These are phyloP conservation scores for Hericium rajendrae DNA, from an alignment of 768 basidiomycete genomes.

Conservation along the genomic window DNA sequence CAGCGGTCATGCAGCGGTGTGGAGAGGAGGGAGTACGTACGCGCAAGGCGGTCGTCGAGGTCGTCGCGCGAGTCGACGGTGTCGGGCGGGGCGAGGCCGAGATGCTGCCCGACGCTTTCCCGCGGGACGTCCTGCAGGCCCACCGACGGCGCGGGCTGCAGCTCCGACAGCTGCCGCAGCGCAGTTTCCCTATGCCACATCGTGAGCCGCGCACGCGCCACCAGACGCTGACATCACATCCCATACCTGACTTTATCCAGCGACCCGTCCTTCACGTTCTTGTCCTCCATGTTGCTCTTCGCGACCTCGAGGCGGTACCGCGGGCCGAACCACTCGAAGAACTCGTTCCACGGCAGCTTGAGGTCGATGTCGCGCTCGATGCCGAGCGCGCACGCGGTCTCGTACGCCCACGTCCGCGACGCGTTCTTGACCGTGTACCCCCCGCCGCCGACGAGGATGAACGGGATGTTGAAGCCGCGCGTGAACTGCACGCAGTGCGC, in stretches of 20 bases:
- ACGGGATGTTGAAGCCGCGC: constrained; percentile 70
- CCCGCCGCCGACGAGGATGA: constrained; percentile 89
- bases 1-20: no score
- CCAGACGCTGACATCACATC: neutral
- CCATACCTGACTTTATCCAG: constrained; percentile 66
- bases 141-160: constrained; percentile 75
- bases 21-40: constrained; percentile 42
- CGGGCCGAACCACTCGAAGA: constrained; percentile 97
- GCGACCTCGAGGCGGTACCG: constrained; percentile 88
- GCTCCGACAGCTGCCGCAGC: constrained; percentile 44
- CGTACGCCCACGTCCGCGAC: constrained; percentile 90
- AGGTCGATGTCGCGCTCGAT: constrained; percentile 68
- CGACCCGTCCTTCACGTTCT: constrained; percentile 74
- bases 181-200: constrained; percentile 36
- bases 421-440: constrained; percentile 98
- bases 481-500: constrained; percentile 86
- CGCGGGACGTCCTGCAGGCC: constrained; percentile 77
- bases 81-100: constrained; percentile 44
- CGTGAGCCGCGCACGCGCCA: neutral
- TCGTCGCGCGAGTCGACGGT: constrained; percentile 40
- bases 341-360: constrained; percentile 78
- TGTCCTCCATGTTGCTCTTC: constrained; percentile 90
- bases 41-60: constrained; percentile 60
- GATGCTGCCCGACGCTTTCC: constrained; percentile 53
- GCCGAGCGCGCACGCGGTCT: constrained; percentile 92